These are phyloP conservation scores for Diaporthe destruens DNA, from an alignment of 2,329 filamentous ascomycete genomes.

Conservation along the genomic window DNA sequence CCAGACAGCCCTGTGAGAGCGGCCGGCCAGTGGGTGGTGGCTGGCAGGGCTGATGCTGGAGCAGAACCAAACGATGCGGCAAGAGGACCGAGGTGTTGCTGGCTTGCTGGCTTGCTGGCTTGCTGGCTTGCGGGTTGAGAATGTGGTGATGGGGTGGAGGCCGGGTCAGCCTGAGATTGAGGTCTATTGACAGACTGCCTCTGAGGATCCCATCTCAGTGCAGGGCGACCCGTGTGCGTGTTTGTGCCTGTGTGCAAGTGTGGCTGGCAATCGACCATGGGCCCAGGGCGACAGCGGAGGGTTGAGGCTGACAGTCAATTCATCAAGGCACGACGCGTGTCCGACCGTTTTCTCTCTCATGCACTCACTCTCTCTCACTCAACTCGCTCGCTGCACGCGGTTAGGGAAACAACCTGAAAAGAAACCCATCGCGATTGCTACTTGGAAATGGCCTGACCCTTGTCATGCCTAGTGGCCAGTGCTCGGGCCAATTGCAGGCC, in stretches of 20 bases:
- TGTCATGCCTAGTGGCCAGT: constrained; percentile 28
- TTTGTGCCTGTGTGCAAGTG: constrained; percentile 7
- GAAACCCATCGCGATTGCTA: constrained; percentile 37
- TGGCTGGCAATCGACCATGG: constrained; percentile 5
- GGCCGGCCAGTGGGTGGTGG: not conserved
- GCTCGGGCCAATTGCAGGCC: constrained; percentile 32
- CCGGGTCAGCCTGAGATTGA: constrained; percentile 5
- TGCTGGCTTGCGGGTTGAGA: constrained; percentile 10
- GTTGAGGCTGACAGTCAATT: constrained; percentile 24
- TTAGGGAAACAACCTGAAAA: constrained; percentile 36
- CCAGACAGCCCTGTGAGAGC: not conserved
- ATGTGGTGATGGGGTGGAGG: constrained; percentile 8
- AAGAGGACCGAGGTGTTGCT: not conserved
- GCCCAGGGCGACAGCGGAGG: not conserved
- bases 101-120: too few species aligned
- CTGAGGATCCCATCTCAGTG: constrained; percentile 27
- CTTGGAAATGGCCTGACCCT: constrained; percentile 34
- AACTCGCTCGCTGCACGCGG: constrained; percentile 21
- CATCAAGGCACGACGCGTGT: constrained; percentile 21
- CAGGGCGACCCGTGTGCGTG: constrained; percentile 30
- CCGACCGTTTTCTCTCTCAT: constrained; percentile 2
- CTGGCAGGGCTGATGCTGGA: not conserved
- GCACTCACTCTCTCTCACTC: constrained; percentile 14
- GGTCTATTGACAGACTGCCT: constrained; percentile 21
- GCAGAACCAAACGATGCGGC: not conserved